A percentile compares a stretch with the other conserved stretches of the same genome.
Conservation (phyloP, 2,329 filamentous ascomycete genomes). For the Monosporascus sp. region DNA sequence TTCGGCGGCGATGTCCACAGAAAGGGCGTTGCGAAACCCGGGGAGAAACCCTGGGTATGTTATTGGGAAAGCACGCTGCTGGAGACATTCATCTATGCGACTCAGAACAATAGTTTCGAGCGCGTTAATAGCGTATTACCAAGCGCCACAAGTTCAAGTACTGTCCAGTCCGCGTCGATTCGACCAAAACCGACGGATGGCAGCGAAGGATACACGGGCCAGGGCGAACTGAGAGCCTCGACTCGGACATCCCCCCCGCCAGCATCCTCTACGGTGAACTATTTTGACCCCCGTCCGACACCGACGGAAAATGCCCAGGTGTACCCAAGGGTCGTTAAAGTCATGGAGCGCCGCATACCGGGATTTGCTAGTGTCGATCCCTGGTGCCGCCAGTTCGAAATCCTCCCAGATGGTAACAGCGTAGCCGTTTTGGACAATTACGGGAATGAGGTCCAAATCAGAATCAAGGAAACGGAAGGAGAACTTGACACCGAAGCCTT, state of each 20-base stretch:
- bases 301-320: constrained; percentile 19
- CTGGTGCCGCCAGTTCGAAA: constrained; percentile 44
- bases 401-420: constrained; percentile 36
- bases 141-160: constrained; percentile 3
- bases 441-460: constrained; percentile 37
- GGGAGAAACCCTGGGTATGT: constrained; percentile 55
- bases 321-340: constrained; percentile 50
- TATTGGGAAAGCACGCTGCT: constrained; percentile 52
- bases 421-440: constrained; percentile 30
- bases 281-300: constrained; percentile 9
- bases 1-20: constrained; percentile 29
- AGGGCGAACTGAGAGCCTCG: constrained; percentile 1
- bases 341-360: constrained; percentile 47
- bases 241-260: constrained; percentile 8
- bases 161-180: constrained; percentile 6
- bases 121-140: constrained; percentile 1
- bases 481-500: constrained; percentile 3
- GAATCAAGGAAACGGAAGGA: constrained; percentile 38
- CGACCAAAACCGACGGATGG: neutral
- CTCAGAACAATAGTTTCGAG: constrained; percentile 42
- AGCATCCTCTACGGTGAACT: constrained; percentile 4
- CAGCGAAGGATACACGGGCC: neutral
- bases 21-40: constrained; percentile 35
- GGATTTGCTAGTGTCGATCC: constrained; percentile 29
- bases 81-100: constrained; percentile 53